phyloP scores from a whole-genome alignment of 2,329 filamentous ascomycete species.

The Alternaria postmessia region DNA sequence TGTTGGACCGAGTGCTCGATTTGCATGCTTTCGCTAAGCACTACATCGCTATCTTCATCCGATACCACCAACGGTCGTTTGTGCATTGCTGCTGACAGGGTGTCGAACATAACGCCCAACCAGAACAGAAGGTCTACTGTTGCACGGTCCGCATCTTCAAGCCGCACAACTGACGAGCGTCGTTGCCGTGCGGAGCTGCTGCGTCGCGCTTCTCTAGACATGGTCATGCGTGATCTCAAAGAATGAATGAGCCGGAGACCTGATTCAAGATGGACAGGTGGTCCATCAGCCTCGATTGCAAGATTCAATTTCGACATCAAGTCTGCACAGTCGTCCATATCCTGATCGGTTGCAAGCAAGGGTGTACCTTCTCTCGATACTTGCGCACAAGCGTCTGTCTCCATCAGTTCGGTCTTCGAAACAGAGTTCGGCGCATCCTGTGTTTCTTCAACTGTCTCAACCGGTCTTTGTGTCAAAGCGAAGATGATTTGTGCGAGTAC shows the following conservation, averaged over 20 bases:
- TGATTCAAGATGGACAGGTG: slow-evolving; percentile 52
- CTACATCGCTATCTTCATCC: slow-evolving; percentile 57
- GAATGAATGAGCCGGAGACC: slow-evolving; percentile 53
- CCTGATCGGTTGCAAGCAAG: slow-evolving; percentile 17
- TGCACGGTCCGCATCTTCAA: slow-evolving; percentile 50
- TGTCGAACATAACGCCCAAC: slow-evolving; percentile 68
- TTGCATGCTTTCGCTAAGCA: slow-evolving; percentile 22
- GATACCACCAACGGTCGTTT: slow-evolving; percentile 56
- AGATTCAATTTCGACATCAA: slow-evolving; percentile 42
- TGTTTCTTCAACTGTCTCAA: slow-evolving; percentile 26
- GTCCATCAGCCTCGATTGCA: slow-evolving; percentile 46
- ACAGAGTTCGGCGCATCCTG: background rate
- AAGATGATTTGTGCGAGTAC: slow-evolving; percentile 58
- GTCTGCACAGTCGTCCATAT: slow-evolving; percentile 37
- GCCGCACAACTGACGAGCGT: slow-evolving; percentile 23
- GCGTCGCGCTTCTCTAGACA: slow-evolving; percentile 24
- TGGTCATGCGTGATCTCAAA: slow-evolving; percentile 40
- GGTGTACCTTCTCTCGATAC: background rate
- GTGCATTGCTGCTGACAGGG: slow-evolving; percentile 63
- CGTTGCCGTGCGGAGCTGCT: slow-evolving; percentile 23
- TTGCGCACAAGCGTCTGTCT: background rate
- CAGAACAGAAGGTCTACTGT: slow-evolving; percentile 66
- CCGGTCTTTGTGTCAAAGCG: slow-evolving; percentile 55
- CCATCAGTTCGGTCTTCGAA: slow-evolving; percentile 1
- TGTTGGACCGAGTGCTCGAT: slow-evolving; percentile 5